A percentile compares a stretch with the other conserved stretches of the same genome.
Evolutionary conservation across 2,329 filamentous ascomycete species (phyloP).

Genomic region (Ophiocordyceps camponoti-saundersi): DNA sequence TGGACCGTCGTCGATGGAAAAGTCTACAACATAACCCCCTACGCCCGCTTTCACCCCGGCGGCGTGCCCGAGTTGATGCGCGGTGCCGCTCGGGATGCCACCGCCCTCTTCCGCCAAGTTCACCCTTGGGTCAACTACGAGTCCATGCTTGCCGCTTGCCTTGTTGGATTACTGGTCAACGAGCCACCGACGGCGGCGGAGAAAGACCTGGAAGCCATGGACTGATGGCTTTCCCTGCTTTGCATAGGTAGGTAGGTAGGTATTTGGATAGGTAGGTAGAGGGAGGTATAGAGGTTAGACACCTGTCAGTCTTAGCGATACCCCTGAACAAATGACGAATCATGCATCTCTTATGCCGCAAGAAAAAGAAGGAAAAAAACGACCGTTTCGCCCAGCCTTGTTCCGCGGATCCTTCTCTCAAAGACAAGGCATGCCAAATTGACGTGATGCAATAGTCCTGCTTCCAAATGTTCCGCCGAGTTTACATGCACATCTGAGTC

Average conservation of each 20-base stretch:
- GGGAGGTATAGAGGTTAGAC: background rate
- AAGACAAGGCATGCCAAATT: background rate
- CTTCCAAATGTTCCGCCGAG: background rate
- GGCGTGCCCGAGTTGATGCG: constrained; percentile 58
- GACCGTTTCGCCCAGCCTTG: background rate
- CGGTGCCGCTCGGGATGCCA: constrained; percentile 44
- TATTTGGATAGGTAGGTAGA: background rate
- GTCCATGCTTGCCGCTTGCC: constrained; percentile 46
- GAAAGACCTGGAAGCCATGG: constrained; percentile 42
- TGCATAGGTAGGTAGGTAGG: too few species aligned
- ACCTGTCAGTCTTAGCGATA: background rate
- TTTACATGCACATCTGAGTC: background rate
- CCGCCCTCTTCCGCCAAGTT: constrained; percentile 45
- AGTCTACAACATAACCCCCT: constrained; percentile 89
- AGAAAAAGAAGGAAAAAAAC: too few species aligned
- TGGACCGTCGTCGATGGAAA: constrained; percentile 83
- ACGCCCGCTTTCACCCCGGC: constrained; percentile 79
- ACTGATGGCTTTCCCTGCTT: constrained; percentile 17
- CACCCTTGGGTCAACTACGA: constrained; percentile 61
- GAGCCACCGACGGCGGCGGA: constrained; percentile 24
- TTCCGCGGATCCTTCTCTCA: background rate
- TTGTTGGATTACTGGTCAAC: constrained; percentile 45
- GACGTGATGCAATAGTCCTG: background rate
- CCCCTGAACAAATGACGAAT: background rate
- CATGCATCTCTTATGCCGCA: background rate